Conservation (phyloP, 352 stramenopile species). For the Phytopythium cucurbitacearum region DNA sequence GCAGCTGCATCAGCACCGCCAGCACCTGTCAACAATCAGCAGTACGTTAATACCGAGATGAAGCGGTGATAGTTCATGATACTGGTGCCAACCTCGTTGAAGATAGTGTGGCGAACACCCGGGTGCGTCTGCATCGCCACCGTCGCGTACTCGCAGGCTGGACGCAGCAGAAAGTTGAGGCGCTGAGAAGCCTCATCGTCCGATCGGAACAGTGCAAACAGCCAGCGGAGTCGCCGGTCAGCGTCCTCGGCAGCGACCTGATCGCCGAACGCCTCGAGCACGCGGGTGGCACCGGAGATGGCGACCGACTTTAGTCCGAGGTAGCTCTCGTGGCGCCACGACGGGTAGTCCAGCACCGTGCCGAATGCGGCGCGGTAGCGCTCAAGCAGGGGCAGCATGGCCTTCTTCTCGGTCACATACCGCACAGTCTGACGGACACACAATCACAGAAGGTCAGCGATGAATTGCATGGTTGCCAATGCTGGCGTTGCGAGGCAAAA, state of each 20-base stretch:
- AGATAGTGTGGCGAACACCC: constrained; percentile 27
- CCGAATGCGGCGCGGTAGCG: constrained; percentile 50
- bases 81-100: constrained; percentile 22
- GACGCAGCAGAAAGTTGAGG: constrained; percentile 53
- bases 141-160: constrained; percentile 52
- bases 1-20: constrained; percentile 33
- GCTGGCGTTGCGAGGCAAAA: not conserved
- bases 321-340: constrained; percentile 31
- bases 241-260: constrained; percentile 31
- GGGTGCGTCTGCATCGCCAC: constrained; percentile 67
- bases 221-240: constrained; percentile 38
- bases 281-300: constrained; percentile 55
- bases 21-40: constrained; percentile 22
- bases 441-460: not conserved
- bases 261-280: constrained; percentile 63
- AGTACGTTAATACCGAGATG: not conserved
- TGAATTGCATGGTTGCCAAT: not conserved
- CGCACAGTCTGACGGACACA: constrained; percentile 44
- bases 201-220: constrained; percentile 44
- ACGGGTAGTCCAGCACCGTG: constrained; percentile 43
- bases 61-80: not conserved
- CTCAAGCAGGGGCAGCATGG: constrained; percentile 46
- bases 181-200: constrained; percentile 10
- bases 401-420: constrained; percentile 69
- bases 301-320: constrained; percentile 60